Percentiles rank a stretch among this genome's conserved stretches.
Evolutionary conservation across 768 basidiomycete genomes (phyloP).

Genomic region (Amanita polypyramis): DNA sequence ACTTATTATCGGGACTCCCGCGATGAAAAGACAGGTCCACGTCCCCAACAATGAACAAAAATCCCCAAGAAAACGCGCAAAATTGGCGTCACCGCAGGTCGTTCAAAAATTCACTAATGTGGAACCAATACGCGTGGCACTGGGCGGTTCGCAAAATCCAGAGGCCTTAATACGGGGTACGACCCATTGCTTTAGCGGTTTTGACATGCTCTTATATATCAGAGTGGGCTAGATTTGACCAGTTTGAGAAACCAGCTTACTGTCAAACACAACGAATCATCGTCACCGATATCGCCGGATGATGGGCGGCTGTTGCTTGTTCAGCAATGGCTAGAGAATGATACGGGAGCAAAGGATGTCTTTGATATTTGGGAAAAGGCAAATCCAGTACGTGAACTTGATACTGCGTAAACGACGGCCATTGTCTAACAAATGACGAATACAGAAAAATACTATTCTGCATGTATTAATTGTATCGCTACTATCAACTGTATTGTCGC

Average conservation of each 20-base stretch:
- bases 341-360: conserved; percentile 47
- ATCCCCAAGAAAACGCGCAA: neutral
- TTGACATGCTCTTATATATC: conserved; percentile 6
- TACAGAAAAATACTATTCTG: conserved; percentile 29
- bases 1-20: no score
- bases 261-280: conserved; percentile 38
- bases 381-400: conserved; percentile 31
- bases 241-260: conserved; percentile 53
- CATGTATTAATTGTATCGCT: conserved; percentile 37
- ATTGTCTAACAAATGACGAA: neutral
- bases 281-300: conserved; percentile 31
- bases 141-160: conserved; percentile 22
- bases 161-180: conserved; percentile 24
- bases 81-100: neutral
- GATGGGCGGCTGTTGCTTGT: conserved; percentile 53
- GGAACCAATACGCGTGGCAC: conserved; percentile 22
- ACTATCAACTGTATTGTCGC: conserved; percentile 46
- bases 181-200: neutral
- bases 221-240: neutral
- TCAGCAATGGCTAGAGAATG: conserved; percentile 50
- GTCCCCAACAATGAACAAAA: neutral
- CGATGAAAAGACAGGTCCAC: neutral
- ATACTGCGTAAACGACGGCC: conserved; percentile 1
- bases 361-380: conserved; percentile 52
- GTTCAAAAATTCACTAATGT: conserved; percentile 15